Percentiles rank a stretch among this genome's conserved stretches.
These are phyloP conservation scores for Aeschynomene evenia DNA, from an alignment of 306 rosid genomes.

Conservation along the genomic window DNA sequence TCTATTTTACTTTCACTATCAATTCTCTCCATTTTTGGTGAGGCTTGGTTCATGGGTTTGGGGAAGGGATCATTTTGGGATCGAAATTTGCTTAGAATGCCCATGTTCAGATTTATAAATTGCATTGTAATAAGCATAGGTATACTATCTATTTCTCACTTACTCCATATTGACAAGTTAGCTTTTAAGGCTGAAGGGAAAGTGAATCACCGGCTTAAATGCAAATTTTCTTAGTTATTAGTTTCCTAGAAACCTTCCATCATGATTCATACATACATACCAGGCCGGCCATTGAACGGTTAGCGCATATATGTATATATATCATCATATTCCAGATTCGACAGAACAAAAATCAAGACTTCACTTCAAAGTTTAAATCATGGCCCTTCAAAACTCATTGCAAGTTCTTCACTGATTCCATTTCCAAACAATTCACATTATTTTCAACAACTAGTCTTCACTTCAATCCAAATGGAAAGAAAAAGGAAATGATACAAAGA, in stretches of 20 bases:
- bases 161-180: too few relatives aligned
- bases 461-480: constrained; percentile 15
- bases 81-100: too few relatives aligned
- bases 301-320: background rate
- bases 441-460: constrained; percentile 42
- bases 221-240: background rate
- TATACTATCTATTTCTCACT: too few relatives aligned
- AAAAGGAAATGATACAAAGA: background rate
- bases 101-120: too few relatives aligned
- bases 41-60: too few relatives aligned
- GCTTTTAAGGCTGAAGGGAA: background rate
- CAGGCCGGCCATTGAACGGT: background rate
- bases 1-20: too few relatives aligned
- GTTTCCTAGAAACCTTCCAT: background rate
- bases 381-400: constrained; percentile 17
- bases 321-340: background rate
- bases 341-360: background rate
- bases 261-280: background rate
- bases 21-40: too few relatives aligned
- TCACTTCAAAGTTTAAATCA: constrained; percentile 5
- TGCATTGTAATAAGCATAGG: too few relatives aligned
- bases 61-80: too few relatives aligned
- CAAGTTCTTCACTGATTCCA: constrained; percentile 35
- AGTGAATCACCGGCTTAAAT: background rate
- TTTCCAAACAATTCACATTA: constrained; percentile 46